Evolutionary conservation across 257 asterid genomes (phyloP), one percentile per base, ranked within the genome.

Genomic region (Rauvolfia tetraphylla): DNA sequence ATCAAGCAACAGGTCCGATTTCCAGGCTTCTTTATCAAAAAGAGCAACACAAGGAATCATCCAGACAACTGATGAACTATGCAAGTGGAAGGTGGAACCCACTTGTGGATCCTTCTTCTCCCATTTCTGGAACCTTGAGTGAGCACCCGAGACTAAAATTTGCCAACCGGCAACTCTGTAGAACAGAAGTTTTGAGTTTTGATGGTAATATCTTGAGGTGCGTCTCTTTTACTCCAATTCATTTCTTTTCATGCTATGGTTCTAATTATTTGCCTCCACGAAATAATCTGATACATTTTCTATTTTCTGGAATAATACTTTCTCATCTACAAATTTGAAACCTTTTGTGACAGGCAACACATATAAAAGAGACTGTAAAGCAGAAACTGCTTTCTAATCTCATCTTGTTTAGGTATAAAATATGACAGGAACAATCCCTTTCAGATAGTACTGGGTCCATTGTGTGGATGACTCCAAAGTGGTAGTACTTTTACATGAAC

Each of bases 41-140:
- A 88, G 98, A 93, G 84, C 95, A 86, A 79, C 77, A 85, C 25
- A 92, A 89, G 88, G 85, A 75, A 65, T 79, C 87, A 79, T 80
- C 96, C 67, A 83, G 93, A 65, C 86, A 85, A 68, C 90, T 90
- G 36, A 88, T 92, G 92, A 91, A 86, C 83, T 95, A 95, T 93
- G 99, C 99, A 36, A 95, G 99, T 83, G 97, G 99, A 79, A 88
- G 89, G 86, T 95, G 99, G 99, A 95, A 91, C 78, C 98, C 99
- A 20, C 90, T 83, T 53, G 85, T 86, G 34, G 99, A 93, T 85
- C 97, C 98, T 81, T 95, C 99, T 79, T 95, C 99, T 83, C 99
- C 99, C 65, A 95, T 95, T 63, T 88, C 98, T 62, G 99, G 96
- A 76, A 94, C 93, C 87, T 86, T 71, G 75, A 87, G 92, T 79